These are phyloP conservation scores for Xylaria curta DNA, from an alignment of 495 filamentous ascomycete species.

Conservation along the genomic window DNA sequence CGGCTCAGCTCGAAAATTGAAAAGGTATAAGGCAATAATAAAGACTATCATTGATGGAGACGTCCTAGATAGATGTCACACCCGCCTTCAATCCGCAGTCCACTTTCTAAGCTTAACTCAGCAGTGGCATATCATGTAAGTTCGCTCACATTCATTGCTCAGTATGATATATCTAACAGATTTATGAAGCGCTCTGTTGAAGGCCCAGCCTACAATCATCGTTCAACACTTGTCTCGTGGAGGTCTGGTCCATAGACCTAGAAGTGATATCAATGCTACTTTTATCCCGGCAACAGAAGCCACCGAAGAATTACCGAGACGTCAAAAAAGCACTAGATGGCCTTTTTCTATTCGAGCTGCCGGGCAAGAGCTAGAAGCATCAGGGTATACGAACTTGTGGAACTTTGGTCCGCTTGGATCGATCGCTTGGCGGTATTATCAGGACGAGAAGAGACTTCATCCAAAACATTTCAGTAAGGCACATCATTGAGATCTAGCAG, in stretches of 20 bases:
- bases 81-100: too few species aligned
- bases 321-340: not conserved
- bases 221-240: not conserved
- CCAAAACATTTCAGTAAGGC: not conserved
- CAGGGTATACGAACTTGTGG: not conserved
- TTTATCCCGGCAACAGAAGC: not conserved
- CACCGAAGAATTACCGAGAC: too few species aligned
- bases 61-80: too few species aligned
- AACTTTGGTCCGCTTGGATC: constrained; percentile 6
- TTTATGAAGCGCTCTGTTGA: not conserved
- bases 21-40: too few species aligned
- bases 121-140: too few species aligned
- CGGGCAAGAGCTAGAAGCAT: not conserved
- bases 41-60: too few species aligned
- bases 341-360: not conserved
- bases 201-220: not conserved
- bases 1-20: too few species aligned
- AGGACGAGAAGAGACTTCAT: not conserved
- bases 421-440: not conserved
- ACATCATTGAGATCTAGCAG: too few species aligned
- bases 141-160: too few species aligned
- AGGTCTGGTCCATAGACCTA: not conserved
- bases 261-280: not conserved
- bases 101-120: too few species aligned
- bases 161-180: not conserved